Evolutionary conservation across 208 protist species (phyloP), one percentile per base, ranked within the genome.

Genomic region (Wallacemonas sp.): DNA sequence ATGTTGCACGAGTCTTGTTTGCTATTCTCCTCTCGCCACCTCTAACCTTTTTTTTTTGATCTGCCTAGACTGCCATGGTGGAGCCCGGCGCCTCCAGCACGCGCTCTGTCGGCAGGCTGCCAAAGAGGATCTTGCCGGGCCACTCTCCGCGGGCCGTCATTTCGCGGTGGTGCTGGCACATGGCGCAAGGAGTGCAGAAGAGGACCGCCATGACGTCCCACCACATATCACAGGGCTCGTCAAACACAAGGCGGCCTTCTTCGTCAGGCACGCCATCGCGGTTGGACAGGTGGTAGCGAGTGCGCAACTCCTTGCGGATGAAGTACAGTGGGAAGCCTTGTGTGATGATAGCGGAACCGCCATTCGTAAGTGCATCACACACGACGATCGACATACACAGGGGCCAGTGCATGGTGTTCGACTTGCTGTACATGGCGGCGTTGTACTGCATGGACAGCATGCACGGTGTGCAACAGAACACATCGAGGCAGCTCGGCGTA

Each of bases 111-210:
- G 63, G 54, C 14, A 25, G 22, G 36, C 10, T 32, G 31, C 68
- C 64, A 31, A 79, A 76, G 44, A 84, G 32, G 0, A 75, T 49
- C 20, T 63, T 65, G 14, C 79, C 79, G 0, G 70, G 70, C 70
- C 79, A 81, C 45, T 85, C 79, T 12, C 68, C 79, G 18, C 57
- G 74, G 25, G 48, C 31, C 14, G 63, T 52, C 68, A 85, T 79
- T 67, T 85, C 74, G 10, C 79, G 74, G 36, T 81, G 71, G 33
- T 85, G 74, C 75, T 85, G 79, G 46, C 75, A 74, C 3, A 75
- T 52, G 20, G 65, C 65, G 44, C 74, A 85, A 11, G 52, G 20
- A 18, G 57, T 59, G 57, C 79, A 85, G 31, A 57, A 61, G 18
- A 65, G 18, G 0, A 61, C 62, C 7, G 65, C 29, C 0, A 67